phyloP scores from a whole-genome alignment of 1,139 yeast genomes.

The Entelexis sorbosivorans region DNA sequence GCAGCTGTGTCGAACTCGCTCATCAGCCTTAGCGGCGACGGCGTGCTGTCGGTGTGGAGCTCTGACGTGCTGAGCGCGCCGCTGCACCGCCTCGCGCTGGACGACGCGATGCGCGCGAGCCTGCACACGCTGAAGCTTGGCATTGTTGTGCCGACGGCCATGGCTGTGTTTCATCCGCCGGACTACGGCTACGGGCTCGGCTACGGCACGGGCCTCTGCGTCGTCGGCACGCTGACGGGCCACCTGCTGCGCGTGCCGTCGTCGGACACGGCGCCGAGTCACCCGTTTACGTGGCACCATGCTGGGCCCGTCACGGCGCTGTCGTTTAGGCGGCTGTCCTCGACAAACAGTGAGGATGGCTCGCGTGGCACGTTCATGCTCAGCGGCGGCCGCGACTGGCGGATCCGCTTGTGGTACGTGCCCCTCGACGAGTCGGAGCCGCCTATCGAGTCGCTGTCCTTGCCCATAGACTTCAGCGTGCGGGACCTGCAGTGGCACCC shows the following conservation, averaged over 20 bases:
- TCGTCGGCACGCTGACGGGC: conserved; percentile 16
- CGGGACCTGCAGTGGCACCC: conserved; percentile 40
- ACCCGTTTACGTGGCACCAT: conserved; percentile 28
- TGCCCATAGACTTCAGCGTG: conserved; percentile 31
- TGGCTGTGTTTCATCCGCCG: conserved; percentile 10
- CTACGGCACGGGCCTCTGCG: conserved; percentile 15
- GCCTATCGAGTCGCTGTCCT: conserved; percentile 14
- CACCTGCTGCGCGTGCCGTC: conserved; percentile 15
- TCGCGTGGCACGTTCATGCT: conserved; percentile 25
- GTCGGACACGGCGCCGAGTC: neutral
- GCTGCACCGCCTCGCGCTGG: conserved; percentile 37
- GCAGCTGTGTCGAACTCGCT: conserved; percentile 26
- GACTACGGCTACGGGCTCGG: conserved; percentile 13
- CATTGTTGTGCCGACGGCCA: conserved; percentile 30
- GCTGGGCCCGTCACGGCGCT: conserved; percentile 32
- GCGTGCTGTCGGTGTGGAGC: conserved; percentile 38
- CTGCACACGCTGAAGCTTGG: conserved; percentile 31
- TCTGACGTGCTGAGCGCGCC: conserved; percentile 39
- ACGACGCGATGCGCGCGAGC: conserved; percentile 38
- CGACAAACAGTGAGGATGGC: conserved; percentile 28
- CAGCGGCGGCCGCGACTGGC: conserved; percentile 37
- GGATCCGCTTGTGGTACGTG: conserved; percentile 34
- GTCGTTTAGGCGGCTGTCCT: conserved; percentile 28
- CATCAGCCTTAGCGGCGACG: conserved; percentile 39
- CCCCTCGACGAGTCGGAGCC: conserved; percentile 12